Base-by-base conservation (phyloP, 2,329 filamentous ascomycete species). In the Aspergillus glaucus region DNA sequence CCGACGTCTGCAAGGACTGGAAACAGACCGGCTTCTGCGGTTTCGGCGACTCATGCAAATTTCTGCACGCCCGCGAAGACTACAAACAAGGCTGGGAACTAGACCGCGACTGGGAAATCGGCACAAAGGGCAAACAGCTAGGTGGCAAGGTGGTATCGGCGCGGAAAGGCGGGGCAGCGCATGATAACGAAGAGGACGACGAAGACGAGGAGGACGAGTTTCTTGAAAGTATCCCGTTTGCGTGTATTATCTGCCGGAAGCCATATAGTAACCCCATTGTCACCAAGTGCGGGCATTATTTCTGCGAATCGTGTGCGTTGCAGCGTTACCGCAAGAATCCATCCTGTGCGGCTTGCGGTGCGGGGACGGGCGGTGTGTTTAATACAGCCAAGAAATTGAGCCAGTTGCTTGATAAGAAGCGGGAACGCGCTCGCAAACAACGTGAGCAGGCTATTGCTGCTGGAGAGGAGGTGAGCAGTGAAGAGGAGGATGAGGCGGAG, bases 1-100 rank as follows among this genome's bases (percentile, higher is more conserved):
- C 92, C 0, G 92, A 97, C 57, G 87, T 95, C 0, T 98, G 93
- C 71, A 97, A 97, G 67, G 93, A 97, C 64, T 93, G 88, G 69
- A 92, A 92, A 58, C 80, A 87, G 60, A 93, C 85, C 0, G 86
- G 86, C 1, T 85, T 76, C 61, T 83, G 80, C 58, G 82, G 84
- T 2, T 87, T 85, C 55, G 85, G 87, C 24, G 88, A 93, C 64
- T 84, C 78, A 52, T 95, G 91, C 74, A 95, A 83, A 56, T 85
- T 80, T 62, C 65, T 82, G 15, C 81, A 85, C 57, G 75, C 76
- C 8, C 71, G 81, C 37, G 80, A 82, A 57, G 79, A 82, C 60
- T 84, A 83, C 60, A 89, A 92, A 59, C 86, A 91, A 64, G 93
- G 93, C 2, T 98, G 93, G 93, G 89, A 97, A 66, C 77, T 98